These are phyloP conservation scores for Macaranga tanarius DNA, from an alignment of 441 rosid species.

Conservation along the genomic window DNA sequence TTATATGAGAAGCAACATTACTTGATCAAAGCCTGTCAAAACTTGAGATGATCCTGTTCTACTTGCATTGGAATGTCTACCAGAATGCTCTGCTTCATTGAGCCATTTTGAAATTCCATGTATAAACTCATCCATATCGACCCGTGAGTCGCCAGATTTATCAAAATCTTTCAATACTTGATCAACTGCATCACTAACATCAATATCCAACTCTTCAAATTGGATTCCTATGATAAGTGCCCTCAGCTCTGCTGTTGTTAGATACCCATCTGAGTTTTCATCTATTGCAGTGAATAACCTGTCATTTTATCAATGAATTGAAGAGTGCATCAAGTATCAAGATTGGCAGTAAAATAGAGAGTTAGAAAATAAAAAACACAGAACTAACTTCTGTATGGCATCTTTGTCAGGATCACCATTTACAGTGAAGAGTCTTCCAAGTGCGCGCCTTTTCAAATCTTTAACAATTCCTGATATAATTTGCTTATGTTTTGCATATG, in stretches of 20 bases:
- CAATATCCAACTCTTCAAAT: conserved; percentile 71
- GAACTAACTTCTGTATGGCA: conserved; percentile 49
- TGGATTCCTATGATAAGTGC: conserved; percentile 76
- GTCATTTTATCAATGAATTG: conserved; percentile 24
- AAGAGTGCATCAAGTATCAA: conserved; percentile 5
- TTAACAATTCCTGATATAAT: conserved; percentile 62
- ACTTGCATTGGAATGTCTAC: background rate
- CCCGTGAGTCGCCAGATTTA: conserved; percentile 38
- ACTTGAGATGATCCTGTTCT: background rate
- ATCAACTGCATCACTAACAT: conserved; percentile 58
- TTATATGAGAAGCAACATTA: background rate
- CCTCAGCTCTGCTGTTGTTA: conserved; percentile 61
- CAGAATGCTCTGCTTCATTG: conserved; percentile 38
- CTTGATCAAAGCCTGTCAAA: background rate
- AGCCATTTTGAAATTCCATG: conserved; percentile 63
- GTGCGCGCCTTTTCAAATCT: conserved; percentile 54
- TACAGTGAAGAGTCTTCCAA: conserved; percentile 62
- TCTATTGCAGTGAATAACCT: conserved; percentile 75
- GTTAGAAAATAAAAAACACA: background rate
- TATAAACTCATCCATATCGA: conserved; percentile 52
- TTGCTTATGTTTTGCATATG: conserved; percentile 55
- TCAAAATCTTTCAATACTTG: conserved; percentile 71
- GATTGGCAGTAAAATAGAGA: background rate
- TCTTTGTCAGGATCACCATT: conserved; percentile 55
- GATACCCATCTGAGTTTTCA: conserved; percentile 50